These are phyloP conservation scores for Hanseniaspora hatyaiensis DNA, from an alignment of 805 yeast genomes.

Conservation along the genomic window DNA sequence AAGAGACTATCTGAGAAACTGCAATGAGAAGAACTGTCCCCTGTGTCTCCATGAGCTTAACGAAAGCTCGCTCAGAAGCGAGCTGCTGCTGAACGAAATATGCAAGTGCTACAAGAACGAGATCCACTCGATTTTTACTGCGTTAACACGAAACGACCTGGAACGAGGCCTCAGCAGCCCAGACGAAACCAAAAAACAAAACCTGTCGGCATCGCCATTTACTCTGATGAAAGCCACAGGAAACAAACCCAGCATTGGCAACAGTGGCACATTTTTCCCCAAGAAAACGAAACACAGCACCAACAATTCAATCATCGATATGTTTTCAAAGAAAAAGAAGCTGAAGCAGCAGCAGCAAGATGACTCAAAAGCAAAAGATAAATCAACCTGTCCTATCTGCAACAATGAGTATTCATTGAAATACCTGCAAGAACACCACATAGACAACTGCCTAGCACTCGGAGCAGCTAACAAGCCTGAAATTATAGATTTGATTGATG, in stretches of 20 bases:
- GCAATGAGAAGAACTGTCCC: slow-evolving; percentile 53
- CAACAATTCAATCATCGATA: slow-evolving; percentile 18
- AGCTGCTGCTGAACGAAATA: slow-evolving; percentile 59
- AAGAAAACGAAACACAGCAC: no score
- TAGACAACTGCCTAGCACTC: slow-evolving; percentile 44
- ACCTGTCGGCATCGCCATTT: neutral
- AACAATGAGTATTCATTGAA: slow-evolving; percentile 40
- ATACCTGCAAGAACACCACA: slow-evolving; percentile 46
- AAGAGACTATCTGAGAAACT: slow-evolving; percentile 47
- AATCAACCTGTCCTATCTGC: slow-evolving; percentile 54
- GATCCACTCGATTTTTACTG: slow-evolving; percentile 29
- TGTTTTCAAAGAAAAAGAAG: slow-evolving; percentile 13
- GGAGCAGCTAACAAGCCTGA: slow-evolving; percentile 6
- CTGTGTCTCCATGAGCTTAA: slow-evolving; percentile 59
- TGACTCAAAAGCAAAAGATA: slow-evolving; percentile 16
- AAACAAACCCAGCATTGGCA: no score
- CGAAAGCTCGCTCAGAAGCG: slow-evolving; percentile 58
- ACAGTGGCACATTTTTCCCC: no score
- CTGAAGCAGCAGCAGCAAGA: neutral
- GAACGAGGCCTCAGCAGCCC: no score
- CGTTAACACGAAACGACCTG: slow-evolving; percentile 26
- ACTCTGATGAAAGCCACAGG: no score
- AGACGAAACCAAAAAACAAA: no score
- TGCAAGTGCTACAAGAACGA: slow-evolving; percentile 38
- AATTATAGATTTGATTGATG: slow-evolving; percentile 1